Evolutionary conservation across 805 yeast genomes (phyloP).

Genomic region (Kluyveromyces starmeri): DNA sequence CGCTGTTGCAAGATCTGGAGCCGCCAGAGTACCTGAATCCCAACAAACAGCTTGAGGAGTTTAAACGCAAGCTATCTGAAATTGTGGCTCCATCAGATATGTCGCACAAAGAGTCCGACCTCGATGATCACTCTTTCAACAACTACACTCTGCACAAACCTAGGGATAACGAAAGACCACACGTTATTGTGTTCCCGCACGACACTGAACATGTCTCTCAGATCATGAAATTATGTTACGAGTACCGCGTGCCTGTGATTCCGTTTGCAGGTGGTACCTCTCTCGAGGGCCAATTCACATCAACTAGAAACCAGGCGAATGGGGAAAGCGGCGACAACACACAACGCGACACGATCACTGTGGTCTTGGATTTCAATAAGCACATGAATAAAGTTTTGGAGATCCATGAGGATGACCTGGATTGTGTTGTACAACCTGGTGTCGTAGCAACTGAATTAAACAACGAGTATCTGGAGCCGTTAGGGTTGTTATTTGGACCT

Average conservation of each 20-base stretch:
- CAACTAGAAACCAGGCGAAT: conserved; percentile 35
- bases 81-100: conserved; percentile 4
- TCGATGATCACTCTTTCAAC: conserved; percentile 38
- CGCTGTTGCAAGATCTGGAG: conserved; percentile 15
- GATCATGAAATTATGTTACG: conserved; percentile 44
- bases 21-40: conserved; percentile 22
- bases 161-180: conserved; percentile 38
- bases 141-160: conserved; percentile 46
- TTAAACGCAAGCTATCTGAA: background rate
- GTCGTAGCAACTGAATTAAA: conserved; percentile 71
- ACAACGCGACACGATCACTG: conserved; percentile 21
- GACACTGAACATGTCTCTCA: conserved; percentile 47
- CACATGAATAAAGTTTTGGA: conserved; percentile 48
- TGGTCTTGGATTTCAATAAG: conserved; percentile 42
- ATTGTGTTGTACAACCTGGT: conserved; percentile 70
- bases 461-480: conserved; percentile 31
- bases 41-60: conserved; percentile 3
- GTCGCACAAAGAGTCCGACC: conserved; percentile 23
- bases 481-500: conserved; percentile 59
- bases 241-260: conserved; percentile 46
- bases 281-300: conserved; percentile 57
- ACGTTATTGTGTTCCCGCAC: conserved; percentile 42
- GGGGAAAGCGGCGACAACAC: background rate
- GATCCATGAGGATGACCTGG: conserved; percentile 60
- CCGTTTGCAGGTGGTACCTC: conserved; percentile 61